phyloP scores from a whole-genome alignment of 2,329 filamentous ascomycete genomes.

The Fusarium sp. region DNA sequence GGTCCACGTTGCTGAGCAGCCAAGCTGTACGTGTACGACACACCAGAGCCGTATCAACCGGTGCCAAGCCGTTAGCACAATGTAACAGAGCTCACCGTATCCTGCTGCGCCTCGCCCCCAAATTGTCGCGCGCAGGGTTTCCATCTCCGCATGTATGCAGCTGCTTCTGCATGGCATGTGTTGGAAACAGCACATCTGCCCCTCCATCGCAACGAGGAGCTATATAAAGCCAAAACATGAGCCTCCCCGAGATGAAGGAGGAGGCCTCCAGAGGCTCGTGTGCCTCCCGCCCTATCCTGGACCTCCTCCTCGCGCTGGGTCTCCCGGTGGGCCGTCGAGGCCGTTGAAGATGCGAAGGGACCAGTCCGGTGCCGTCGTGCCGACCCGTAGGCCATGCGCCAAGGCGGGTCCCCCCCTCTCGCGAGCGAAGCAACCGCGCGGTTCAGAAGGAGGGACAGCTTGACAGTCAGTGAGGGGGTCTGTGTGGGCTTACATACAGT shows the following conservation, averaged over 20 bases:
- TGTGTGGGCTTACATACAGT: slow-evolving; percentile 14
- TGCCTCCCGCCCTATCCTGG: background rate
- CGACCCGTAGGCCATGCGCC: slow-evolving; percentile 16
- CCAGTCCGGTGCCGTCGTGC: slow-evolving; percentile 10
- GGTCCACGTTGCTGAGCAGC: background rate
- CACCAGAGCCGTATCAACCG: background rate
- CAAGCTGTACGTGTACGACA: background rate
- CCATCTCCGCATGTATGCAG: background rate
- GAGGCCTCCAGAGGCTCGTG: background rate
- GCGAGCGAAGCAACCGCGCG: slow-evolving; percentile 6
- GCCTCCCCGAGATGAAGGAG: background rate
- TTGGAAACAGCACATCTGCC: background rate
- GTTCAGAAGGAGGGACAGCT: background rate
- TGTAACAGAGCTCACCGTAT: background rate
- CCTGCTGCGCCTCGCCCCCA: slow-evolving; percentile 2
- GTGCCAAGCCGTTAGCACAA: slow-evolving; percentile 2
- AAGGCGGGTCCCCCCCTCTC: slow-evolving; percentile 17
- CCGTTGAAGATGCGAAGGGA: background rate
- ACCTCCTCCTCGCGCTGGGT: background rate
- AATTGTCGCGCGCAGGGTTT: background rate
- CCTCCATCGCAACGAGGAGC: background rate
- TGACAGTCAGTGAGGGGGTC: background rate
- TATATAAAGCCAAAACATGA: background rate
- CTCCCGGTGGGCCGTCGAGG: background rate
- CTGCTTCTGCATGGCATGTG: background rate